Evolutionary conservation across 1,284 basidiomycete species (phyloP).

Genomic region (Xerocomus amazonicus): DNA sequence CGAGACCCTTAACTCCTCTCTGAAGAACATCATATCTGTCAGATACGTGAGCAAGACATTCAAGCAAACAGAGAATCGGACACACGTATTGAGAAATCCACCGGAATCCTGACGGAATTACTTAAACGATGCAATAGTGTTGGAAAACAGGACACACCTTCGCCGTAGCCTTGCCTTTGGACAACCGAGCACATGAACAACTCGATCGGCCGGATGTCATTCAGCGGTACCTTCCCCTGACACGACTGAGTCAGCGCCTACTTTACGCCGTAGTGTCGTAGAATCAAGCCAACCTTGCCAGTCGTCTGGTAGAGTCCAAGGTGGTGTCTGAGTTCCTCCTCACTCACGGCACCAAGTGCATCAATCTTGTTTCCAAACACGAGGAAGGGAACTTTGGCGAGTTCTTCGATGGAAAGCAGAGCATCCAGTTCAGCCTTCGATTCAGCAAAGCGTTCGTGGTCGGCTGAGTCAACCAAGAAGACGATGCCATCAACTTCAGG

Average conservation of each 20-base stretch:
- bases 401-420: slow-evolving; percentile 90
- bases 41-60: slow-evolving; percentile 13
- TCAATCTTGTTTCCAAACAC: slow-evolving; percentile 99
- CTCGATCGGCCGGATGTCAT: slow-evolving; percentile 97
- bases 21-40: slow-evolving; percentile 28
- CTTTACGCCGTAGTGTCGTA: background rate
- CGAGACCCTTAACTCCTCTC: slow-evolving; percentile 4
- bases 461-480: slow-evolving; percentile 97
- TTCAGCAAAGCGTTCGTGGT: slow-evolving; percentile 94
- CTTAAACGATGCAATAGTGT: slow-evolving; percentile 4
- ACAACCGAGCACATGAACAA: slow-evolving; percentile 99
- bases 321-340: slow-evolving; percentile 95
- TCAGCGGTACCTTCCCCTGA: slow-evolving; percentile 95
- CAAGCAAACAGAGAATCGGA: slow-evolving; percentile 8
- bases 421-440: slow-evolving; percentile 97
- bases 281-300: slow-evolving; percentile 72
- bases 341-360: slow-evolving; percentile 94
- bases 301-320: slow-evolving; percentile 98
- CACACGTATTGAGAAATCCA: slow-evolving; percentile 97
- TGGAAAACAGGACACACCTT: slow-evolving; percentile 53
- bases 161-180: slow-evolving; percentile 97
- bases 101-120: slow-evolving; percentile 68
- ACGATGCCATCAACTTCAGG: slow-evolving; percentile 99
- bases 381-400: slow-evolving; percentile 96
- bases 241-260: slow-evolving; percentile 3